Evolutionary conservation across 257 asterid genomes (phyloP), one percentile per base, ranked within the genome.

Genomic region (Salvia miltiorrhiza): DNA sequence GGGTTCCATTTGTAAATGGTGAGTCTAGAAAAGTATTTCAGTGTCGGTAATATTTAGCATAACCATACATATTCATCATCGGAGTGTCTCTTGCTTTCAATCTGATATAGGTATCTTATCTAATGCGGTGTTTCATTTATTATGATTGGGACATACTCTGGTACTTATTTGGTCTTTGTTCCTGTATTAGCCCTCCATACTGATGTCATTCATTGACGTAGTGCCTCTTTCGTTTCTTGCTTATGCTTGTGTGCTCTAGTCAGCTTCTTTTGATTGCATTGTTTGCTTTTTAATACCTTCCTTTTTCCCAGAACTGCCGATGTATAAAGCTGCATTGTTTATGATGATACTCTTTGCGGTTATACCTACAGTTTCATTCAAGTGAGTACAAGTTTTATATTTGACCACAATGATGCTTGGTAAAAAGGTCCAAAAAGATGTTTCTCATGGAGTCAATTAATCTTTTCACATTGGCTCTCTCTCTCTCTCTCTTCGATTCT

Each of bases 1-100:
- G 97, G 97, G 76, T 91, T 83, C 99, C 99, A 5, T 69, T 79
- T 79, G 33, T 91, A 43, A 86, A 69, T 44, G 95, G 99, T 91
- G 77, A 80, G 90, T 55, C 69, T 69, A 63, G 72, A 53, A 45
- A 63, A 41, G 62, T 61, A 12, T 62, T 74, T 40, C 30, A 16
- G 48, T 59, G n/a, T 26, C 68, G 59, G 5, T 40, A 17, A 11
- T 71, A 30, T 37, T 49, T 17, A 23, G 49, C 43, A 35, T 63
- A 7, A 53, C 47, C 13, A 9, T 33, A 50, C 35, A 37, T 10
- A 40, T 64, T 7, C 26, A 40, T 33, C 57, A 26, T 21, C 49
- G 20, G 39, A 53, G 50, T 57, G 63, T 21, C 30, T 10, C 54
- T 50, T 52, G 53, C 16, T 50, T 65, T 62, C 52, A 56, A 28